Percentiles rank a stretch among this genome's conserved stretches.
Evolutionary conservation across 139 green algal species (phyloP).

Genomic region (Bryopsis sp.): DNA sequence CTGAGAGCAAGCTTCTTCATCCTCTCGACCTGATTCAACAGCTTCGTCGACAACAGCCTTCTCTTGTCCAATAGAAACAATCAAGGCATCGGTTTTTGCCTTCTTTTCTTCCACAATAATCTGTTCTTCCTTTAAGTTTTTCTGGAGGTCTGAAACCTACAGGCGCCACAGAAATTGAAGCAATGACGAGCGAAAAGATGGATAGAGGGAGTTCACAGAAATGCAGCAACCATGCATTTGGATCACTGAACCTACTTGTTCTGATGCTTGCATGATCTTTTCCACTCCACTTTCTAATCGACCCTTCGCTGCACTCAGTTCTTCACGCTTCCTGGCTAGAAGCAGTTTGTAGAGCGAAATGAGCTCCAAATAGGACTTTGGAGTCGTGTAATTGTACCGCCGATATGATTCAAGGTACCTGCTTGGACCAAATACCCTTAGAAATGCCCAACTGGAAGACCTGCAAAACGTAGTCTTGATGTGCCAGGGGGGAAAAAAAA

Average conservation of each 20-base stretch:
- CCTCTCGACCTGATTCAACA: constrained; percentile 59
- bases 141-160: constrained; percentile 80
- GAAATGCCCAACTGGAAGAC: not conserved
- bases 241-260: constrained; percentile 25
- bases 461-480: not conserved
- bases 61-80: constrained; percentile 80
- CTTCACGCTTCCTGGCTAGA: constrained; percentile 45
- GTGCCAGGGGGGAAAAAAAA: not conserved
- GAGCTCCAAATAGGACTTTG: constrained; percentile 88
- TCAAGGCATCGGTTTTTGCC: constrained; percentile 71
- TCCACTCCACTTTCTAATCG: constrained; percentile 73
- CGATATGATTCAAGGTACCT: constrained; percentile 26
- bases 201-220: too few relatives aligned
- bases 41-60: constrained; percentile 82
- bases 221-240: not conserved
- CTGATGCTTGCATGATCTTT: constrained; percentile 71
- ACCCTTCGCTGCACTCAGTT: constrained; percentile 54
- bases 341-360: constrained; percentile 76
- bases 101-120: constrained; percentile 89
- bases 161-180: not conserved
- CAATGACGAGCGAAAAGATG: too few relatives aligned
- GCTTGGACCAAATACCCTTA: not conserved
- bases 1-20: constrained; percentile 48
- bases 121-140: constrained; percentile 67
- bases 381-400: constrained; percentile 83